Evolutionary conservation across 2,329 filamentous ascomycete genomes (phyloP).

Genomic region (Xylariomycetidae sp.): DNA sequence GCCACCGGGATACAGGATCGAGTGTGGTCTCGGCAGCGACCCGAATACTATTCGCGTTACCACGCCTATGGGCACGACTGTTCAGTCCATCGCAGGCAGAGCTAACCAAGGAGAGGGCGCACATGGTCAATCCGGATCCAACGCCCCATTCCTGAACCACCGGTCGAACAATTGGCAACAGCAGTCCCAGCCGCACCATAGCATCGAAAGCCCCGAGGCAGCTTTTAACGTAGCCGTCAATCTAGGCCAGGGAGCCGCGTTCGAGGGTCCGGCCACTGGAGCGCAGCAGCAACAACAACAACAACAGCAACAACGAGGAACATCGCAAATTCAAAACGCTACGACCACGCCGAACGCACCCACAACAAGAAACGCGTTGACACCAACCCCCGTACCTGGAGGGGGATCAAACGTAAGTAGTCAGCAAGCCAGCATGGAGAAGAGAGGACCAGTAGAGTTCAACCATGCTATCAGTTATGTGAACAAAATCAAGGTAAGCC

Average conservation of each 20-base stretch:
- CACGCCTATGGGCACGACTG: conserved; percentile 94
- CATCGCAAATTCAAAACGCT: conserved; percentile 27
- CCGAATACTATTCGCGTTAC: conserved; percentile 96
- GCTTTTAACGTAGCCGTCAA: conserved; percentile 51
- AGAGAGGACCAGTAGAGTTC: conserved; percentile 92
- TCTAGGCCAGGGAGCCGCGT: conserved; percentile 32
- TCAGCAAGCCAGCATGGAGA: conserved; percentile 66
- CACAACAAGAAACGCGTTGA: conserved; percentile 49
- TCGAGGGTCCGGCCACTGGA: conserved; percentile 24
- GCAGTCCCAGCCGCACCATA: conserved; percentile 50
- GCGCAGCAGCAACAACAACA: conserved; percentile 19
- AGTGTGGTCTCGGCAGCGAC: conserved; percentile 89
- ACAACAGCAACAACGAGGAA: conserved; percentile 24
- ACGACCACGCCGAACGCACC: conserved; percentile 38
- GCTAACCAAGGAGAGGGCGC: conserved; percentile 41
- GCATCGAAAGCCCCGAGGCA: conserved; percentile 58
- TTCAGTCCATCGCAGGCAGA: conserved; percentile 71
- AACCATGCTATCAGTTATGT: conserved; percentile 99
- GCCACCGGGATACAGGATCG: conserved; percentile 91
- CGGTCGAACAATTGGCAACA: conserved; percentile 50
- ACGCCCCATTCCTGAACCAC: conserved; percentile 43
- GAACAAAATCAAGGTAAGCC: conserved; percentile 93
- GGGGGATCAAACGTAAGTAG: conserved; percentile 53
- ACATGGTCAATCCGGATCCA: conserved; percentile 31
- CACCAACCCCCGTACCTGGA: conserved; percentile 60